Conservation (phyloP, 2,329 filamentous ascomycete genomes). For the Trichoderma cornu-damae region DNA sequence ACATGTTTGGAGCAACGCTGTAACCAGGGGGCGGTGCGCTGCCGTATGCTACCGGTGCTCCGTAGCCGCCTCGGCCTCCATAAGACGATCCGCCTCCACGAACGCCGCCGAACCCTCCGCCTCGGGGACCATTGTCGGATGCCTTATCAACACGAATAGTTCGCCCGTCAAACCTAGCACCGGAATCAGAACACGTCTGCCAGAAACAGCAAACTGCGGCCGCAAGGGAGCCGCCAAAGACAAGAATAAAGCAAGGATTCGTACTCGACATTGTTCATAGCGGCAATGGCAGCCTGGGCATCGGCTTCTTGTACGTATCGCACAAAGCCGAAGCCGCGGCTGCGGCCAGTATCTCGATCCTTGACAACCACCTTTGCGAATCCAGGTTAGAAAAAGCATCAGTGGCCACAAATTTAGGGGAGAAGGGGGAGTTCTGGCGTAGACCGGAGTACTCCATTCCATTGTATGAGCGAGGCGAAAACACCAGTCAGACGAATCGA, state of each 20-base stretch:
- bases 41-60: conserved; percentile 33
- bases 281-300: conserved; percentile 68
- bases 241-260: conserved; percentile 30
- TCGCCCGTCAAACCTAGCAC: conserved; percentile 81
- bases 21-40: conserved; percentile 35
- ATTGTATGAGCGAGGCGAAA: neutral
- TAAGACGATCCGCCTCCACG: conserved; percentile 38
- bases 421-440: conserved; percentile 4
- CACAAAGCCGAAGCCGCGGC: conserved; percentile 96
- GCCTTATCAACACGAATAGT: conserved; percentile 94
- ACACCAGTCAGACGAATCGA: neutral
- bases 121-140: conserved; percentile 67
- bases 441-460: neutral
- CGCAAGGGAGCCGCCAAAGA: conserved; percentile 3
- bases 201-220: neutral
- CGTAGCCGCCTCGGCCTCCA: conserved; percentile 44
- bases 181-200: conserved; percentile 14
- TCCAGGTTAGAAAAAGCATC: conserved; percentile 22
- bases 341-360: conserved; percentile 92
- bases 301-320: conserved; percentile 74
- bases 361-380: conserved; percentile 80
- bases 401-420: conserved; percentile 5
- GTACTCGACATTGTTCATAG: conserved; percentile 89
- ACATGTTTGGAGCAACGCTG: conserved; percentile 35
- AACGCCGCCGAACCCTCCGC: conserved; percentile 37